These are phyloP conservation scores for Lachancea kluyveri DNA, from an alignment of 805 yeast species.

Conservation along the genomic window DNA sequence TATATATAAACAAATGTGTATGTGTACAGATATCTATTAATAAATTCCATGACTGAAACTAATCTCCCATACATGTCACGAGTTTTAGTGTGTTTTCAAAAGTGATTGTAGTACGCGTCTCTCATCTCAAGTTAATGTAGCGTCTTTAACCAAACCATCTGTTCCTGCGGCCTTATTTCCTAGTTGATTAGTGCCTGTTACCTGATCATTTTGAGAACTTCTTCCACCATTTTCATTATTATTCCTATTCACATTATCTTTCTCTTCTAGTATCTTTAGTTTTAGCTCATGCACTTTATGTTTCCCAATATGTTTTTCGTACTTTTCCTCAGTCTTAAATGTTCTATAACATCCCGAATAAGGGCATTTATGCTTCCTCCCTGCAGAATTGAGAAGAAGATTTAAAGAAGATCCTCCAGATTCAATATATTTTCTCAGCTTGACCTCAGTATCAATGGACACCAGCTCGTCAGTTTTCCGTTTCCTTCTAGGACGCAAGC, in stretches of 20 bases:
- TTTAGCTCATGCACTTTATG: conserved; percentile 31
- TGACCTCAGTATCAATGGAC: conserved; percentile 19
- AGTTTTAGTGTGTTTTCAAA: no score
- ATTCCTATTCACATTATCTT: conserved; percentile 3
- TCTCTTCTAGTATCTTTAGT: conserved; percentile 22
- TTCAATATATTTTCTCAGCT: conserved; percentile 21
- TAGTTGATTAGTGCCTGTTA: no score
- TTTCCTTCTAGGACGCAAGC: conserved; percentile 1
- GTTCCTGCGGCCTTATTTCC: no score
- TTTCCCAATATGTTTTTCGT: conserved; percentile 27
- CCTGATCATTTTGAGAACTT: no score
- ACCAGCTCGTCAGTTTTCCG: conserved; percentile 13
- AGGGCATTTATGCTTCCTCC: conserved; percentile 41
- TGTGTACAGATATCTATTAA: no score
- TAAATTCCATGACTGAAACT: no score
- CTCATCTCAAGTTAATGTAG: no score
- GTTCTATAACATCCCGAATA: conserved; percentile 45
- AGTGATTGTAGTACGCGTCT: no score
- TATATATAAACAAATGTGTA: no score
- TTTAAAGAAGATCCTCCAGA: conserved; percentile 25
- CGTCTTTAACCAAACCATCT: no score
- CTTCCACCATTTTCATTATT: not conserved
- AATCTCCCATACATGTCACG: no score
- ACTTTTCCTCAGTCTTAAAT: conserved; percentile 38
- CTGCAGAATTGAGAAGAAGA: conserved; percentile 30